Percentiles rank a stretch among this genome's conserved stretches.
These are phyloP conservation scores for Hypoxylon cercidicola DNA, from an alignment of 495 filamentous ascomycete genomes.

Conservation along the genomic window DNA sequence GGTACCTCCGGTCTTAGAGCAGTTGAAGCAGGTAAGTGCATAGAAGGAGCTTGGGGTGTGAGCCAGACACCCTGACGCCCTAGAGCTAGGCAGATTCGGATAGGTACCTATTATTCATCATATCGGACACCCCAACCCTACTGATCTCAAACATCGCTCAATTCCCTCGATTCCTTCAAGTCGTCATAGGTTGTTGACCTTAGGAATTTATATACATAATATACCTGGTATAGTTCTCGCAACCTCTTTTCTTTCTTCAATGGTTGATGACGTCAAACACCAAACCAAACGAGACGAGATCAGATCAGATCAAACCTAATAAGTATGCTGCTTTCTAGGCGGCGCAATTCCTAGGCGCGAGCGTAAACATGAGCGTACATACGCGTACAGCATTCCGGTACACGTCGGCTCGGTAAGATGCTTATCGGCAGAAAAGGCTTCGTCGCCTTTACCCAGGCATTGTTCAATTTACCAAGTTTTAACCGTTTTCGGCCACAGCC, in stretches of 20 bases:
- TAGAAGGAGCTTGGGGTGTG: no score
- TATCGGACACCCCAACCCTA: conserved; percentile 13
- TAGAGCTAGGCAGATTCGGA: conserved; percentile 10
- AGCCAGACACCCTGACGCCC: no score
- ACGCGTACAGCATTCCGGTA: conserved; percentile 5
- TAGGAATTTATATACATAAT: no score
- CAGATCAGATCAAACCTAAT: no score
- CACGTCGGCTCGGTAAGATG: conserved; percentile 18
- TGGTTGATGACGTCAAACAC: no score
- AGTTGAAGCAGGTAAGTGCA: no score
- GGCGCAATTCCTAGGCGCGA: neutral
- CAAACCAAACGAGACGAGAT: no score
- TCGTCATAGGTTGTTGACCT: conserved; percentile 25
- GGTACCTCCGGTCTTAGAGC: conserved; percentile 29
- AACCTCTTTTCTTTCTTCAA: no score
- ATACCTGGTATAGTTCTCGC: no score
- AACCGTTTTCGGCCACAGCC: conserved; percentile 26
- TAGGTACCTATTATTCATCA: conserved; percentile 14
- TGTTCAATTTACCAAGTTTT: conserved; percentile 36
- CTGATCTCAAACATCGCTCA: conserved; percentile 34
- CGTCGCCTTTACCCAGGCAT: conserved; percentile 33
- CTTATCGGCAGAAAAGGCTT: conserved; percentile 35
- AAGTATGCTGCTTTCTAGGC: conserved; percentile 1
- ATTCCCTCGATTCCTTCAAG: conserved; percentile 33
- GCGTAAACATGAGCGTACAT: neutral